Evolutionary conservation across 1,284 basidiomycete genomes (phyloP).

Genomic region (Limonomyces culmigenus): DNA sequence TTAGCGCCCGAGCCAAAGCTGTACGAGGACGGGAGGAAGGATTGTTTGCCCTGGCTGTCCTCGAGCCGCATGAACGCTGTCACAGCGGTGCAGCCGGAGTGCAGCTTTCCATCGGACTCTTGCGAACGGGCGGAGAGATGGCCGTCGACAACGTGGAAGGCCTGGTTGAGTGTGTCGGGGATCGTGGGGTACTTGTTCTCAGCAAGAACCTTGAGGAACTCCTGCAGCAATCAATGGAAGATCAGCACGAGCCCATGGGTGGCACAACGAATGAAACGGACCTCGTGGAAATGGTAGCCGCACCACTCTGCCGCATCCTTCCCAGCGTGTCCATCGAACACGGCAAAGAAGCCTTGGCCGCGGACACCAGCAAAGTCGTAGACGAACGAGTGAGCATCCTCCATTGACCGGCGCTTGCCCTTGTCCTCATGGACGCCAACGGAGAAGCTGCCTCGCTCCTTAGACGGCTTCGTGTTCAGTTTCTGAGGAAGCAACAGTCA

Average conservation of each 20-base stretch:
- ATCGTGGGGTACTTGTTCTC: slow-evolving; percentile 37
- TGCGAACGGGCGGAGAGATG: slow-evolving; percentile 70
- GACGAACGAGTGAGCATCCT: slow-evolving; percentile 92
- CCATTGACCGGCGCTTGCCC: slow-evolving; percentile 88
- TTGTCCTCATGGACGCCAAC: slow-evolving; percentile 89
- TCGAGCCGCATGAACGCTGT: slow-evolving; percentile 96
- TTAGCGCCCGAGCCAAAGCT: neutral
- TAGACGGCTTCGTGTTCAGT: slow-evolving; percentile 37
- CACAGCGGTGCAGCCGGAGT: slow-evolving; percentile 95
- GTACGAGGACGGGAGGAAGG: slow-evolving; percentile 30
- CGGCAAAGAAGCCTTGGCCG: slow-evolving; percentile 94
- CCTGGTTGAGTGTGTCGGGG: slow-evolving; percentile 83
- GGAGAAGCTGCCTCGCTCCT: slow-evolving; percentile 43
- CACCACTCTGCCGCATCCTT: slow-evolving; percentile 99
- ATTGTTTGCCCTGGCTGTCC: slow-evolving; percentile 51
- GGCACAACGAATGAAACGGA: slow-evolving; percentile 17
- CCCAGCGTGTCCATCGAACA: slow-evolving; percentile 98
- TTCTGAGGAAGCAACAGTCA: slow-evolving; percentile 17
- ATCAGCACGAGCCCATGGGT: slow-evolving; percentile 3
- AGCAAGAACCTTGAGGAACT: slow-evolving; percentile 34
- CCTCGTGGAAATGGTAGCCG: slow-evolving; percentile 89
- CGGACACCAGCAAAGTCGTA: slow-evolving; percentile 83
- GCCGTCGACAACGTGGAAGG: slow-evolving; percentile 85
- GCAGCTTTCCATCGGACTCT: slow-evolving; percentile 75
- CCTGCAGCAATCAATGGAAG: slow-evolving; percentile 17